Conservation (phyloP, 106 monocot genomes). For the Apostasia shenzhenica region DNA sequence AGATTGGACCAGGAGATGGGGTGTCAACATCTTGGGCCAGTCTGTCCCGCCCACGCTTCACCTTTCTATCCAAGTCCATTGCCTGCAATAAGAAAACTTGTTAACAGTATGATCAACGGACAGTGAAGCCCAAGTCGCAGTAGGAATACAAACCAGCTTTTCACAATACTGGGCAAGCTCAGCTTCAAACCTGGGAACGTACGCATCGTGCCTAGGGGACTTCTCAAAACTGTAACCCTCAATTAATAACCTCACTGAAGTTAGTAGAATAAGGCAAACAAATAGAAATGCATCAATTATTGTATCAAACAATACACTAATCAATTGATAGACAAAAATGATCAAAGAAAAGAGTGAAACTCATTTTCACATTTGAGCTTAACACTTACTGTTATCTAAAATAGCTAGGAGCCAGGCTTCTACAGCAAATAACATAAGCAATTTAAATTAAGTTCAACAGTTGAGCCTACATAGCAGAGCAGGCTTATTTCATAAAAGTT, state of each 20-base stretch:
- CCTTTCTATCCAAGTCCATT: conserved; percentile 90
- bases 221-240: conserved; percentile 77
- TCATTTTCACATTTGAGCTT: no score
- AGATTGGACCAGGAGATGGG: conserved; percentile 33
- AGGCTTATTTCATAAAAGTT: no score
- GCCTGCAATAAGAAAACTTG: conserved; percentile 38
- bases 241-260: not conserved
- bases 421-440: no score
- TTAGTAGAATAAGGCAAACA: not conserved
- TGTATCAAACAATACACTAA: no score
- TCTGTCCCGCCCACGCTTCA: conserved; percentile 81
- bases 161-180: conserved; percentile 93
- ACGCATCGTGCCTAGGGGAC: conserved; percentile 75
- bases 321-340: no score
- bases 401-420: no score
- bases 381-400: no score
- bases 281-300: not conserved
- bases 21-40: conserved; percentile 71
- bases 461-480: no score
- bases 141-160: conserved; percentile 59
- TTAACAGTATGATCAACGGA: not conserved
- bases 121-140: not conserved
- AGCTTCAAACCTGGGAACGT: conserved; percentile 87
- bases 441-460: no score
- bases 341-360: no score